Conservation (phyloP, 1,139 yeast species). For the Suhomyces bokatorum region DNA sequence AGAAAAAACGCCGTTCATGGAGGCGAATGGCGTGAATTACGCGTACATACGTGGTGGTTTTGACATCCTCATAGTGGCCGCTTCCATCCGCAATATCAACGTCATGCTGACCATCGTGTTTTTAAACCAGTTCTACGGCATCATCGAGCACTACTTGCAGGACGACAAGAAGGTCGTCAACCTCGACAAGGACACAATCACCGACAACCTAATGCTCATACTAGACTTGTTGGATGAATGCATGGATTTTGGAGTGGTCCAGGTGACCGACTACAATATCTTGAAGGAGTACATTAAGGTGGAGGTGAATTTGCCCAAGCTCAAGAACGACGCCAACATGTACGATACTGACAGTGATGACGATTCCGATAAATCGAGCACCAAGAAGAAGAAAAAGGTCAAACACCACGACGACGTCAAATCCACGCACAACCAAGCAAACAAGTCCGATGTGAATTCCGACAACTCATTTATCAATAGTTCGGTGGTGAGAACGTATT, state of each 20-base stretch:
- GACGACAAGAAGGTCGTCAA: constrained; percentile 8
- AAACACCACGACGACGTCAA: constrained; percentile 25
- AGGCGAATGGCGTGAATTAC: constrained; percentile 32
- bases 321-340: constrained; percentile 12
- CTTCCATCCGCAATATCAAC: constrained; percentile 34
- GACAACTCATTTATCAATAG: constrained; percentile 49
- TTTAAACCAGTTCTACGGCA: constrained; percentile 33
- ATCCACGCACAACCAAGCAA: constrained; percentile 46
- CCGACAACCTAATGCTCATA: constrained; percentile 43
- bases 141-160: constrained; percentile 35
- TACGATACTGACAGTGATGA: constrained; percentile 17
- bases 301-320: constrained; percentile 34
- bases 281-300: constrained; percentile 48
- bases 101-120: constrained; percentile 46
- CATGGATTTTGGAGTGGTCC: constrained; percentile 46
- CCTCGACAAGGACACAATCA: constrained; percentile 29
- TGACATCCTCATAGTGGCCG: constrained; percentile 35
- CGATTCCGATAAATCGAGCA: constrained; percentile 15
- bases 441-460: constrained; percentile 32
- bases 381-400: constrained; percentile 12
- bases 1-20: constrained; percentile 34
- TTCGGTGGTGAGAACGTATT: constrained; percentile 50
- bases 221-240: constrained; percentile 49
- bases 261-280: constrained; percentile 46
- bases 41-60: constrained; percentile 32